Evolutionary conservation across 768 basidiomycete genomes (phyloP).

Genomic region (Pseudohyphozyma bogoriensis): DNA sequence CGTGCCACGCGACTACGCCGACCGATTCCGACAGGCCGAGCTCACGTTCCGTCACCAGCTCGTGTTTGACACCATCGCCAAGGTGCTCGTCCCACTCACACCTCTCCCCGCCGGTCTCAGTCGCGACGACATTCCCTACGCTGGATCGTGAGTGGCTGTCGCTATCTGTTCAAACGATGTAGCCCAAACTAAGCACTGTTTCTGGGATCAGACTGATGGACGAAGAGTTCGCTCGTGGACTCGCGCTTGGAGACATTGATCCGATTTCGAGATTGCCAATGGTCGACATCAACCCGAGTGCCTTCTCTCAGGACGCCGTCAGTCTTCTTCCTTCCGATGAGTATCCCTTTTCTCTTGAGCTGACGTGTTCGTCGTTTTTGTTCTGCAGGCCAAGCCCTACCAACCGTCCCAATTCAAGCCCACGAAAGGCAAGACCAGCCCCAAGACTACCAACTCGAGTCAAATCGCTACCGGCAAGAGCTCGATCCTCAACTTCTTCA

Average conservation of each 20-base stretch:
- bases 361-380: not conserved
- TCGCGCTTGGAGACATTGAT: slow-evolving; percentile 57
- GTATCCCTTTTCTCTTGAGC: not conserved
- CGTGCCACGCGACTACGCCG: slow-evolving; percentile 66
- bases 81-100: slow-evolving; percentile 60
- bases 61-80: slow-evolving; percentile 66
- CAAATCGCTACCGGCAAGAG: not conserved
- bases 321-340: too few relatives aligned
- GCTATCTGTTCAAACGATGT: not conserved
- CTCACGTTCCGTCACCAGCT: slow-evolving; percentile 86
- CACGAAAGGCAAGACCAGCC: not conserved
- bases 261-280: slow-evolving; percentile 61
- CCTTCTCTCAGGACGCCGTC: not conserved
- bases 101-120: slow-evolving; percentile 53
- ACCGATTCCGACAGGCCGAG: slow-evolving; percentile 69
- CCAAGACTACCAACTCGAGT: not conserved
- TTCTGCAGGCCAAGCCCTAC: not conserved
- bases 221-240: slow-evolving; percentile 3
- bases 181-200: not conserved
- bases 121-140: slow-evolving; percentile 44
- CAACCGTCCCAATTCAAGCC: slow-evolving; percentile 2
- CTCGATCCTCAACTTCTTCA: slow-evolving; percentile 19
- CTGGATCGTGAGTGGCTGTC: slow-evolving; percentile 52
- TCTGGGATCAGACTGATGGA: slow-evolving; percentile 5
- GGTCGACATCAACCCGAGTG: slow-evolving; percentile 60